These are phyloP conservation scores for Gynandropsis gynandra DNA, from an alignment of 345 rosid genomes.

Conservation along the genomic window DNA sequence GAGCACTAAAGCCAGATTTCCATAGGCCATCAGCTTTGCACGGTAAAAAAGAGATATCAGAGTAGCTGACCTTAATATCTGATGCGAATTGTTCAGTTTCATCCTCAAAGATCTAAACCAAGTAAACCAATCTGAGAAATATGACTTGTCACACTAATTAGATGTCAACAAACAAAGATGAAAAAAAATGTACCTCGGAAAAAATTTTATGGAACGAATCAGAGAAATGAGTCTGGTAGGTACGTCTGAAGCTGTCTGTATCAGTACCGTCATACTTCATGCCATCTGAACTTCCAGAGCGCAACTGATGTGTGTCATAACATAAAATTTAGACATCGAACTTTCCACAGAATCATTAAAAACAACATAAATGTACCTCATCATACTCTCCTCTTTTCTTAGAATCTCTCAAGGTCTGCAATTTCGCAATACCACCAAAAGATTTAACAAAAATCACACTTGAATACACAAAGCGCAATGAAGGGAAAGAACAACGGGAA, in stretches of 20 bases:
- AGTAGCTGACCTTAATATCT: conserved; percentile 56
- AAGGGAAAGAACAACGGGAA: not conserved
- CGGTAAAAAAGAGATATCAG: conserved; percentile 14
- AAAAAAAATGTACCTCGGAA: conserved; percentile 59
- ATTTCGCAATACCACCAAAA: conserved; percentile 10
- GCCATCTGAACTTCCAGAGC: conserved; percentile 34
- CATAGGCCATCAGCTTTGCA: conserved; percentile 15
- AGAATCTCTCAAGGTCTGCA: conserved; percentile 59
- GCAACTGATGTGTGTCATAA: conserved; percentile 31
- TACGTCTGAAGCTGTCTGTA: conserved; percentile 45
- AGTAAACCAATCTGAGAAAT: conserved; percentile 21
- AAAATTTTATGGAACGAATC: conserved; percentile 79
- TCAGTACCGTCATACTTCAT: conserved; percentile 44
- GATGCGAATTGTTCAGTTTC: conserved; percentile 42
- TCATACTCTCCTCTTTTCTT: conserved; percentile 71
- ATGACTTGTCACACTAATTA: conserved; percentile 14
- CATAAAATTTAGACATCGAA: conserved; percentile 8
- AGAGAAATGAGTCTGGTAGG: conserved; percentile 59
- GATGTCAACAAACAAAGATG: conserved; percentile 4
- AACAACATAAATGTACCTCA: conserved; percentile 29
- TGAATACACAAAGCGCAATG: conserved; percentile 4
- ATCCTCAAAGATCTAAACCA: conserved; percentile 65
- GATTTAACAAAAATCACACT: conserved; percentile 3
- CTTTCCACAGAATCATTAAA: conserved; percentile 4
- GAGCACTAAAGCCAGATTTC: conserved; percentile 1